Percentiles rank a stretch among this genome's conserved stretches.
These are phyloP conservation scores for Trichoderma atroviride DNA, from an alignment of 2,329 filamentous ascomycete species.

Conservation along the genomic window DNA sequence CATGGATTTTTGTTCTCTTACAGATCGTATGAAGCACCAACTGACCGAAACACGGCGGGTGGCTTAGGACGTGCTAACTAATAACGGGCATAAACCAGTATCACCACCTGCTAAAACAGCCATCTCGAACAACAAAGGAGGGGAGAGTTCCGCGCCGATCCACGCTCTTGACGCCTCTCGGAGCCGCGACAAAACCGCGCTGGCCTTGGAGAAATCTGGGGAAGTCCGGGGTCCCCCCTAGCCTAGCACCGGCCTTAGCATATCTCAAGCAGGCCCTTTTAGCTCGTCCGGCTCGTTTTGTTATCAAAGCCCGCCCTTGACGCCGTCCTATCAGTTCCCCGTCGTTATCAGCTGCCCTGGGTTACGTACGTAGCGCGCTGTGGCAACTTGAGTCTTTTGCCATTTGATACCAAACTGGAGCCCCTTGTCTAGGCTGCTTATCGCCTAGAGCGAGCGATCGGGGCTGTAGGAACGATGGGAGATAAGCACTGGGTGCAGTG, in stretches of 20 bases:
- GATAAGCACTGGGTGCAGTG: slow-evolving; percentile 12
- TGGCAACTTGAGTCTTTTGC: slow-evolving; percentile 13
- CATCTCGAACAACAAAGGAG: background rate
- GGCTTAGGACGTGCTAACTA: background rate
- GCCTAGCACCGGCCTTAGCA: slow-evolving; percentile 14
- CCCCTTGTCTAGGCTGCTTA: slow-evolving; percentile 7
- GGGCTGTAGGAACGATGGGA: background rate
- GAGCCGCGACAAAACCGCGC: background rate
- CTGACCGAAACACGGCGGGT: background rate
- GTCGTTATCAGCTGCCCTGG: slow-evolving; percentile 17
- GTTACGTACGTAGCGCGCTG: background rate
- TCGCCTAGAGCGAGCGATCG: slow-evolving; percentile 16
- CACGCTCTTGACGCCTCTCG: background rate
- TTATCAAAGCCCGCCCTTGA: slow-evolving; percentile 14
- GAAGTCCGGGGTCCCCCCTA: slow-evolving; percentile 24
- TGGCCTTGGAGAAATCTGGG: slow-evolving; percentile 22
- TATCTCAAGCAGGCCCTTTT: slow-evolving; percentile 6
- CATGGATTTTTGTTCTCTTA: background rate
- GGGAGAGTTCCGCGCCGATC: slow-evolving; percentile 5
- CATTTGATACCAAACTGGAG: background rate
- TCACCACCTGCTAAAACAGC: background rate
- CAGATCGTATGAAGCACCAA: background rate
- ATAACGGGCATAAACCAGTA: slow-evolving; percentile 17
- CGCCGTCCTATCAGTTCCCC: slow-evolving; percentile 17
- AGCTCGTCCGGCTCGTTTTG: background rate